Conservation (phyloP, 345 rosid species). For the Salix exigua region DNA sequence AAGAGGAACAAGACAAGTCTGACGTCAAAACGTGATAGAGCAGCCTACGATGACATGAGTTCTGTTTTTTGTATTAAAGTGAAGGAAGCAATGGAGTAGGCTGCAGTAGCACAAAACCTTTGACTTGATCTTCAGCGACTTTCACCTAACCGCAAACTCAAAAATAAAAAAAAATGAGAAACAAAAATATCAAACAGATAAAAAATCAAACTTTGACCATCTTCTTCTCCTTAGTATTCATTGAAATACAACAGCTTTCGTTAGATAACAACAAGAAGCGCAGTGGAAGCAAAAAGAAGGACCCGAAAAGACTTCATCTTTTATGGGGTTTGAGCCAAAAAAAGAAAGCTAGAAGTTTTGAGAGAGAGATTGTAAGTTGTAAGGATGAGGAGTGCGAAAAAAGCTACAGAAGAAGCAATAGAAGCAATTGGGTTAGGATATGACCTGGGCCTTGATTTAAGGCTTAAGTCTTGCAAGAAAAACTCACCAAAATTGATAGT, state of each 20-base stretch:
- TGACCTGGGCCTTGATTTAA: conserved; percentile 24
- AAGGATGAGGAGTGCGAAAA: conserved; percentile 10
- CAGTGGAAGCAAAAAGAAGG: background rate
- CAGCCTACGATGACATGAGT: background rate
- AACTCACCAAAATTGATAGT: conserved; percentile 6
- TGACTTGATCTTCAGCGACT: background rate
- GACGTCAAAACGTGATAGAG: no score
- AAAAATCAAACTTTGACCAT: background rate
- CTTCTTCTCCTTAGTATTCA: background rate
- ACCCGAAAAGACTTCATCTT: background rate
- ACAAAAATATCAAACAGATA: background rate
- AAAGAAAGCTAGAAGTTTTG: background rate
- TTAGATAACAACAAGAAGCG: background rate
- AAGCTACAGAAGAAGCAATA: conserved; percentile 27
- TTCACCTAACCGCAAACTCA: background rate
- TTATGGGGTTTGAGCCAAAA: background rate
- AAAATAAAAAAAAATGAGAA: no score
- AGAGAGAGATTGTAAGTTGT: background rate
- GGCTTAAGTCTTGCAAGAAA: conserved; percentile 25
- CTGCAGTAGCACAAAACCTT: background rate
- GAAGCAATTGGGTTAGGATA: conserved; percentile 28
- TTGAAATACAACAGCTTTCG: background rate
- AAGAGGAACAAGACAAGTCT: background rate
- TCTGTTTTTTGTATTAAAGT: background rate
- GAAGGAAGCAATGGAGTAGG: background rate